Conservation (phyloP, 1,139 yeast genomes). For the Yamadazyma conglobata region DNA sequence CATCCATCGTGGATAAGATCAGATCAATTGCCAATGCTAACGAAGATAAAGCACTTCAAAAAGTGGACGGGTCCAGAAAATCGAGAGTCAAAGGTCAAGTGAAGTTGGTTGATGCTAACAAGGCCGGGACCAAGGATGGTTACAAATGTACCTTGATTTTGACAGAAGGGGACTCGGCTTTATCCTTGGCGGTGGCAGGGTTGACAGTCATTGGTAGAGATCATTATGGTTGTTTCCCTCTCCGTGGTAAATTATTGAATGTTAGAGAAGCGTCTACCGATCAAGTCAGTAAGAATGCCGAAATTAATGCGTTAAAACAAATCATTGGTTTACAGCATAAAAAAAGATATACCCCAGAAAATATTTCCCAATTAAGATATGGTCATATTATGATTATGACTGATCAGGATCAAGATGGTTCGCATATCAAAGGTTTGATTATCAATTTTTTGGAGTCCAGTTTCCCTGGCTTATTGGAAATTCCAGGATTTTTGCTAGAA, state of each 20-base stretch:
- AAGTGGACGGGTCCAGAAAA: constrained; percentile 86
- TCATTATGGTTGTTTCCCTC: constrained; percentile 91
- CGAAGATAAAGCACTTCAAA: constrained; percentile 83
- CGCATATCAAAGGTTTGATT: constrained; percentile 94
- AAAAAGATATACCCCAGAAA: constrained; percentile 63
- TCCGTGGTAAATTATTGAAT: constrained; percentile 90
- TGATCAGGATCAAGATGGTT: constrained; percentile 99
- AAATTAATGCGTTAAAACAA: constrained; percentile 91
- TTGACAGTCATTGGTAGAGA: constrained; percentile 95
- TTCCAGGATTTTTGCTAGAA: constrained; percentile 90
- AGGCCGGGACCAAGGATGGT: constrained; percentile 93
- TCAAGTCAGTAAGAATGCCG: constrained; percentile 87
- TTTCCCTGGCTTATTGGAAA: constrained; percentile 86
- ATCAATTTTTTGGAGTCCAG: constrained; percentile 91
- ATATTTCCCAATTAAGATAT: constrained; percentile 73
- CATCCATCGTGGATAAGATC: constrained; percentile 80
- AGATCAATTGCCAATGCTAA: constrained; percentile 80
- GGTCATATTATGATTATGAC: constrained; percentile 99
- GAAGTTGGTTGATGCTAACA: constrained; percentile 93
- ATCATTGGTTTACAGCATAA: constrained; percentile 95
- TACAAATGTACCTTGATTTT: constrained; percentile 86
- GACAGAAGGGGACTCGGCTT: constrained; percentile 98
- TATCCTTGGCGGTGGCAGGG: constrained; percentile 90
- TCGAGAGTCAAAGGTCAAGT: constrained; percentile 85
- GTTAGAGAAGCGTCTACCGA: constrained; percentile 96